phyloP scores from a whole-genome alignment of 2,329 filamentous ascomycete genomes.

The Tolypocladium tundrense region DNA sequence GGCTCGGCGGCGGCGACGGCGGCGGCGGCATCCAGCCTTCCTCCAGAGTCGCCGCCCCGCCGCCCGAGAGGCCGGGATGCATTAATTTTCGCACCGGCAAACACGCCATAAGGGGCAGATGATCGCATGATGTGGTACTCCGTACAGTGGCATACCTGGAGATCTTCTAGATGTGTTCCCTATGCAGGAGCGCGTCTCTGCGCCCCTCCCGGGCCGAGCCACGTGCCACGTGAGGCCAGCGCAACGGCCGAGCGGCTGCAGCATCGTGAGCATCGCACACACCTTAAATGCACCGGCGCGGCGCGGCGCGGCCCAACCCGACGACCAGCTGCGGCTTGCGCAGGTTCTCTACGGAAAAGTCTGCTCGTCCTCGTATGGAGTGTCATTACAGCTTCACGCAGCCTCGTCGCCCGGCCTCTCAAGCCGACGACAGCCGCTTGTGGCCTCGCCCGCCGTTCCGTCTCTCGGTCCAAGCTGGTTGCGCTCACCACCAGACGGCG shows the following conservation, averaged over 20 bases:
- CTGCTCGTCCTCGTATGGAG: neutral
- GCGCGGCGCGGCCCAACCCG: neutral
- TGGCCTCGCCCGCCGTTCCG: neutral
- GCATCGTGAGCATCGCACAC: neutral
- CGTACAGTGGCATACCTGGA: neutral
- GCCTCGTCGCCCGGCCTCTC: neutral
- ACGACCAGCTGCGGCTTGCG: neutral
- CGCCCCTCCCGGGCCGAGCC: neutral
- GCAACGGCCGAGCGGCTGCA: neutral
- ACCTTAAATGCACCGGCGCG: neutral
- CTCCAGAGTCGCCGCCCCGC: neutral
- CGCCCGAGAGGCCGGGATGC: neutral
- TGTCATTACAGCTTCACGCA: neutral
- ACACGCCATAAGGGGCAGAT: neutral
- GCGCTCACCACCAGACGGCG: neutral
- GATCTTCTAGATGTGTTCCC: neutral
- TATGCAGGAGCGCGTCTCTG: neutral
- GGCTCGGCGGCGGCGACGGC: neutral
- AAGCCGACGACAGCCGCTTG: conserved; percentile 1
- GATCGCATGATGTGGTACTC: neutral
- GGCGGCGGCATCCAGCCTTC: neutral
- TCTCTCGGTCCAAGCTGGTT: neutral
- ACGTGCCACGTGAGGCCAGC: neutral
- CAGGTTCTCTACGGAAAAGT: neutral
- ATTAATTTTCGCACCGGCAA: neutral